Evolutionary conservation across 176 grass and related monocot genomes (phyloP).

Genomic region (Calamus simplicifolius): DNA sequence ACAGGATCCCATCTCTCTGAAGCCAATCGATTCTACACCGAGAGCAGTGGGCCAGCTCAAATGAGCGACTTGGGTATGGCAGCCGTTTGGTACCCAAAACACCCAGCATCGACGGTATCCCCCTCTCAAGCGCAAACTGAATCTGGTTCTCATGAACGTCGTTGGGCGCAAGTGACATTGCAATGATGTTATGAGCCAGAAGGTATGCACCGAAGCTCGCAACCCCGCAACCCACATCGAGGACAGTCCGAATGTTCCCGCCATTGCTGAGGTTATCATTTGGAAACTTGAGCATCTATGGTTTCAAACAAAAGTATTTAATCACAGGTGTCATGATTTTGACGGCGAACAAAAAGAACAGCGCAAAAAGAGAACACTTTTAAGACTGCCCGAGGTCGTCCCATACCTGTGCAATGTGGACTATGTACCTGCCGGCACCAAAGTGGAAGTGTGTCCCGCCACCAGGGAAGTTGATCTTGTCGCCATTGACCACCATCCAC

Average conservation of each 20-base stretch:
- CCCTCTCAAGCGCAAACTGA: constrained; percentile 79
- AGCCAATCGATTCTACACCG: constrained; percentile 74
- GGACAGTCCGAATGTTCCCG: constrained; percentile 61
- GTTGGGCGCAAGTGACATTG: constrained; percentile 74
- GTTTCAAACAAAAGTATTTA: background rate
- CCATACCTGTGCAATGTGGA: constrained; percentile 55
- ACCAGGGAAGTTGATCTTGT: constrained; percentile 74
- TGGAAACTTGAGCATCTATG: constrained; percentile 57
- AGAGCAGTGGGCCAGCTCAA: constrained; percentile 68
- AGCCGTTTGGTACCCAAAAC: constrained; percentile 66
- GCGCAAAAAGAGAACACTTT: background rate
- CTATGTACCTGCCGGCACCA: constrained; percentile 74
- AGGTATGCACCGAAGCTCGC: constrained; percentile 79
- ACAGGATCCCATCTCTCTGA: constrained; percentile 73
- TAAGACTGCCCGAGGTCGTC: background rate
- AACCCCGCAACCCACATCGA: constrained; percentile 72
- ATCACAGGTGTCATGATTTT: background rate
- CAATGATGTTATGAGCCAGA: constrained; percentile 40
- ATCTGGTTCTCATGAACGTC: constrained; percentile 87
- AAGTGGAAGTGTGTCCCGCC: constrained; percentile 69
- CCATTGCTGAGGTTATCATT: constrained; percentile 51
- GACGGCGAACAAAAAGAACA: background rate
- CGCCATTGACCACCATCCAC: constrained; percentile 71
- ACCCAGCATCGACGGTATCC: constrained; percentile 55
- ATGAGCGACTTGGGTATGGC: constrained; percentile 52